Evolutionary conservation across 139 green algal species (phyloP).

Genomic region (Mesostigma viride): DNA sequence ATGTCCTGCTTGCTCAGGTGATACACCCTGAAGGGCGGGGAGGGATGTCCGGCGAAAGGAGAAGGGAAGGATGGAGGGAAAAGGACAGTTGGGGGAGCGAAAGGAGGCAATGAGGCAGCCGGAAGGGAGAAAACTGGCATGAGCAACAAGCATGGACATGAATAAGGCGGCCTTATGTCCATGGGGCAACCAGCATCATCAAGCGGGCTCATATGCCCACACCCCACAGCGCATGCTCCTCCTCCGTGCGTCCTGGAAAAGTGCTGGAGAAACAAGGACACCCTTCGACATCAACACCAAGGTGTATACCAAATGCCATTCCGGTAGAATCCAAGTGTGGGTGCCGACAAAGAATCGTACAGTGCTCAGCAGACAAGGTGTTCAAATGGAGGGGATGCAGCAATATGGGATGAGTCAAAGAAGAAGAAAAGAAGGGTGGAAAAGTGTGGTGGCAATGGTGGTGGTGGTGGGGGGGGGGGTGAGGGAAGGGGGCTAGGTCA

Average conservation of each 20-base stretch:
- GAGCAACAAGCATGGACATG: background rate
- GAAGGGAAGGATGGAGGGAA: background rate
- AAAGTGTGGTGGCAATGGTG: background rate
- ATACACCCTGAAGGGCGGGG: slow-evolving; percentile 10
- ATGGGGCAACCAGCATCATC: background rate
- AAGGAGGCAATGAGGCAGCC: no score
- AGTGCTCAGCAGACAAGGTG: slow-evolving; percentile 4
- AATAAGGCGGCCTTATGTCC: background rate
- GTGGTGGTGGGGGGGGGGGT: background rate
- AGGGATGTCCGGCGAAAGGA: background rate
- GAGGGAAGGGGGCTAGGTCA: background rate
- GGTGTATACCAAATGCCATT: background rate
- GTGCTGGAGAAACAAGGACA: background rate
- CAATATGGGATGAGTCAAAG: slow-evolving; percentile 2
- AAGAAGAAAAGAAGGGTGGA: background rate
- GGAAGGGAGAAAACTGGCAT: background rate
- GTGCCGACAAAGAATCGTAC: background rate
- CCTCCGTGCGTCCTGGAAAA: background rate
- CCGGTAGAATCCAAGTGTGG: background rate
- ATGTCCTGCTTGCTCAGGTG: slow-evolving; percentile 29
- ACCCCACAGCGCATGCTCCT: background rate
- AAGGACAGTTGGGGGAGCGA: no score
- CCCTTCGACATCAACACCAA: background rate
- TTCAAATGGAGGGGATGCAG: background rate
- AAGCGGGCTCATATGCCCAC: background rate